Evolutionary conservation across 2,329 filamentous ascomycete genomes (phyloP).

Genomic region (Nemania abortiva): DNA sequence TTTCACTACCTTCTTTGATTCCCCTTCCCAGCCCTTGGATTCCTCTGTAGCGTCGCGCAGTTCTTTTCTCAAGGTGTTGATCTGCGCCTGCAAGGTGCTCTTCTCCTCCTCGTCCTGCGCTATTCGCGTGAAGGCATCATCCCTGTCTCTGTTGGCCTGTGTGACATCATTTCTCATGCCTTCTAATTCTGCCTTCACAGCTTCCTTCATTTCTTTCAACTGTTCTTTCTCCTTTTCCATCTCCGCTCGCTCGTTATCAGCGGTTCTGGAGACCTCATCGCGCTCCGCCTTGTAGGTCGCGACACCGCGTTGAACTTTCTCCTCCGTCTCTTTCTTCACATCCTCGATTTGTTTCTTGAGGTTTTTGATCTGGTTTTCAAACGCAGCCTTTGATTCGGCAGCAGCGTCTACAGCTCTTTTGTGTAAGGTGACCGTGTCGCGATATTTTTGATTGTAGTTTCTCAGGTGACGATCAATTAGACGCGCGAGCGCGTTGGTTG

Average conservation of each 20-base stretch:
- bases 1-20: background rate
- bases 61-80: background rate
- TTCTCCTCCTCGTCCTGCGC: background rate
- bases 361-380: background rate
- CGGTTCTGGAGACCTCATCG: background rate
- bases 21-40: background rate
- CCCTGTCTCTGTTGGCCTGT: background rate
- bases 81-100: background rate
- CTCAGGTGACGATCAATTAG: background rate
- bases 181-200: background rate
- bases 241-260: background rate
- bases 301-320: background rate
- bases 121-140: background rate
- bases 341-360: background rate
- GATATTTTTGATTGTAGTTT: background rate
- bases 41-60: background rate
- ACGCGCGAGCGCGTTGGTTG: background rate
- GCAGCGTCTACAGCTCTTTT: background rate
- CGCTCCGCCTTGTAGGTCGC: background rate
- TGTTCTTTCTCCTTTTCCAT: slow-evolving; percentile 8
- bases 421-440: background rate
- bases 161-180: background rate
- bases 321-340: background rate
- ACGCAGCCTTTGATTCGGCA: background rate
- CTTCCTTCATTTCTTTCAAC: background rate